Conservation (phyloP, 441 rosid species). For the Mallotus repandus region DNA sequence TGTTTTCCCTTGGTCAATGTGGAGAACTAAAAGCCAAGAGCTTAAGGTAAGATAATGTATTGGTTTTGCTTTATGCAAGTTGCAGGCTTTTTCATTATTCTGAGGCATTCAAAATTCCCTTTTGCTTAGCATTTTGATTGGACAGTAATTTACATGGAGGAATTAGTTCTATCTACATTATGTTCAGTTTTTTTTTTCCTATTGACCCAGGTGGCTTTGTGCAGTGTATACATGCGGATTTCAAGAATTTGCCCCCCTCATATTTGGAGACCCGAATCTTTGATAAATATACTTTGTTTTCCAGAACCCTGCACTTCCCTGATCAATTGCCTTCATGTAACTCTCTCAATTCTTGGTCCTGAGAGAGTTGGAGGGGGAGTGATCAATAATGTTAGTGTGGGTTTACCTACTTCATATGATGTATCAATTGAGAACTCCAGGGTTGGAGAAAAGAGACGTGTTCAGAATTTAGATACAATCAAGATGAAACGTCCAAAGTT, state of each 20-base stretch:
- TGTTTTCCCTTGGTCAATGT: constrained; percentile 57
- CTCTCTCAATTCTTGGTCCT: constrained; percentile 59
- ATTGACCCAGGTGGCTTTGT: constrained; percentile 66
- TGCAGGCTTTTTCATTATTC: constrained; percentile 17
- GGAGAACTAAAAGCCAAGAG: constrained; percentile 83
- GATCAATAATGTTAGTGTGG: constrained; percentile 28
- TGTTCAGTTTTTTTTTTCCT: constrained; percentile 14
- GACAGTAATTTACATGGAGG: constrained; percentile 1
- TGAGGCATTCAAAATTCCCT: constrained; percentile 8
- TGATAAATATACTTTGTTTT: constrained; percentile 55
- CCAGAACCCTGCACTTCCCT: constrained; percentile 72
- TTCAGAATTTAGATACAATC: constrained; percentile 38
- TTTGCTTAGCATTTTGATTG: constrained; percentile 2
- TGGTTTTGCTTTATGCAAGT: constrained; percentile 24
- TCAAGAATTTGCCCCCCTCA: constrained; percentile 74
- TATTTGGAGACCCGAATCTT: constrained; percentile 83
- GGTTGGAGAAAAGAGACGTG: constrained; percentile 68
- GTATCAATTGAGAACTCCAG: constrained; percentile 36
- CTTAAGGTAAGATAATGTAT: constrained; percentile 65
- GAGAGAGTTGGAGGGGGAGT: constrained; percentile 48
- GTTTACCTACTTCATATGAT: constrained; percentile 33
- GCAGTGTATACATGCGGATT: constrained; percentile 70
- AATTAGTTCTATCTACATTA: constrained; percentile 2
- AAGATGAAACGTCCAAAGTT: constrained; percentile 69
- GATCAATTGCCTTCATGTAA: constrained; percentile 73